Base-by-base conservation (phyloP, 2,329 filamentous ascomycete genomes). In the Fusarium heterosporum region DNA sequence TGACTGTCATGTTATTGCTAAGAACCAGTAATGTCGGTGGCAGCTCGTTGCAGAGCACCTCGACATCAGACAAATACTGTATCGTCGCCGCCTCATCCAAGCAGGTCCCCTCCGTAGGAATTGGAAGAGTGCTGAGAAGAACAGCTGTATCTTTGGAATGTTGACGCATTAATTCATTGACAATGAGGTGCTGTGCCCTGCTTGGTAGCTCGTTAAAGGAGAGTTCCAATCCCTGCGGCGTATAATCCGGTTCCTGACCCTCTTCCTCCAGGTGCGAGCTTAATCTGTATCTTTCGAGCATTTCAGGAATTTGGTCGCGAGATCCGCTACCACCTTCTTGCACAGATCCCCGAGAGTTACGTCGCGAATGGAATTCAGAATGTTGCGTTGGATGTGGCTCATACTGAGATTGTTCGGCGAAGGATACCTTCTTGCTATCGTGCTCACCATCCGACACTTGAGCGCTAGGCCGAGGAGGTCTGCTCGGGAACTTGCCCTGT, bases 1-100 rank as follows among this genome's bases (percentile, higher is more conserved):
- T 96, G 45, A 96, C 93, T 16, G 92, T 96, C 90, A 96, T 93
- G 73, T 89, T 93, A 78, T 96, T 96, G 77, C 91, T 93, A 78
- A 96, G 85, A 38, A 97, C 91, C 76, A 97, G 80, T 72, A 96
- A 76, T 43, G 89, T 87, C 1, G 93, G 93, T 28, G 93, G 92
- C 63, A 95, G 79, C 12, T 87, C 90, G 72, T 90, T 87, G 76
- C 91, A 95, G 58, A 97, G 78, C 3, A 96, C 86, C 76, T 96
- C 91, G 61, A 95, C 82, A 77, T 93, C 90, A 48, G 87, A 89
- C 46, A 97, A 81, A 76, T 96, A 97, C 64, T 86, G 85, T 57
- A 92, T 80, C 70, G 91, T 92, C 17, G 90, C 88, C 39, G 82
- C 81, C 75, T 93, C 90, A 64, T 89, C 91, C 58, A 85, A 80